A percentile compares a stretch with the other conserved stretches of the same genome.
Conservation (phyloP, 2,329 filamentous ascomycete genomes). For the Diaporthe sp. region DNA sequence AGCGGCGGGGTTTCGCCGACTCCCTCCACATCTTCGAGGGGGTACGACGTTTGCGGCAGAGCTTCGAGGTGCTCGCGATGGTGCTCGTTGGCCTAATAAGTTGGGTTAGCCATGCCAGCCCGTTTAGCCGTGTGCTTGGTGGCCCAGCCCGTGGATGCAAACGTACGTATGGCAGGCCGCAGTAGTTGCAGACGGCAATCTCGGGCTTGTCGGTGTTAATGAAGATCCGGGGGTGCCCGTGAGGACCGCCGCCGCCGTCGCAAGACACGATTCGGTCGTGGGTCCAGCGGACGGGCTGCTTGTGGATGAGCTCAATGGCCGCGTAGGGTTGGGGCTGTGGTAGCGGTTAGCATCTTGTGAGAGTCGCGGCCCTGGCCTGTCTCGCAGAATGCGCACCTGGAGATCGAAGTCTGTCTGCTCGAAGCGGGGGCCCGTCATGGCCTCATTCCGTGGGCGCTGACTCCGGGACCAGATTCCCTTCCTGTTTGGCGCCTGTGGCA, state of each 20-base stretch:
- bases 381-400: slow-evolving; percentile 75
- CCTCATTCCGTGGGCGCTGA: slow-evolving; percentile 83
- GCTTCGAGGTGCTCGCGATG: slow-evolving; percentile 88
- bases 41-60: slow-evolving; percentile 84
- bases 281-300: slow-evolving; percentile 94
- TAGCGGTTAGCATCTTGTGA: background rate
- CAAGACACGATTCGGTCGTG: slow-evolving; percentile 86
- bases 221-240: slow-evolving; percentile 93
- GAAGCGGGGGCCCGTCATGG: slow-evolving; percentile 95
- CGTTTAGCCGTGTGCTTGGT: slow-evolving; percentile 1
- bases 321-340: slow-evolving; percentile 86
- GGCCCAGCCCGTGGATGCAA: background rate
- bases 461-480: slow-evolving; percentile 84
- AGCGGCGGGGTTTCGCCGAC: slow-evolving; percentile 48
- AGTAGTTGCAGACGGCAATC: slow-evolving; percentile 92
- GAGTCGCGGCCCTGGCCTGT: no score
- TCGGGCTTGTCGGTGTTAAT: slow-evolving; percentile 99
- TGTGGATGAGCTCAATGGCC: slow-evolving; percentile 96
- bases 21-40: slow-evolving; percentile 65
- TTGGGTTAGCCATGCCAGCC: background rate
- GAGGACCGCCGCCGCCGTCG: slow-evolving; percentile 90
- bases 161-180: slow-evolving; percentile 91
- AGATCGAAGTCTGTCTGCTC: slow-evolving; percentile 95
- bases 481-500: slow-evolving; percentile 89
- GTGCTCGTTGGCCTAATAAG: slow-evolving; percentile 84